Conservation (phyloP, 176 grass and related monocot genomes). For the Oryza coarctata region DNA sequence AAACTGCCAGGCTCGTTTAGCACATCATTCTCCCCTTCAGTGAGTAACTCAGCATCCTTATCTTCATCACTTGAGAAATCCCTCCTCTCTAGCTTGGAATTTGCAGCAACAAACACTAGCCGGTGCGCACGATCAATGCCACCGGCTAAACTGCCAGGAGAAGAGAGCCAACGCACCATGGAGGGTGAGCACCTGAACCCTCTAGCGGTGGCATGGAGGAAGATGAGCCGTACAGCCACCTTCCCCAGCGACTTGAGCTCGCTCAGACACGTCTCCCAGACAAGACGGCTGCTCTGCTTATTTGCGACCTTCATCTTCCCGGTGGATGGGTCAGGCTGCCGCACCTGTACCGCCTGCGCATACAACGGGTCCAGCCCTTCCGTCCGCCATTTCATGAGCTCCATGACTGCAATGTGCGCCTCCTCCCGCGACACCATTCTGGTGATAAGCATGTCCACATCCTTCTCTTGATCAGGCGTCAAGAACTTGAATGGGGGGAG, state of each 20-base stretch:
- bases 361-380: conserved; percentile 78
- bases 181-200: conserved; percentile 49
- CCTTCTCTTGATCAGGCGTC: conserved; percentile 80
- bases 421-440: conserved; percentile 77
- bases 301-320: conserved; percentile 81
- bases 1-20: conserved; percentile 37
- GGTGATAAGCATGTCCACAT: conserved; percentile 80
- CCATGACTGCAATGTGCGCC: conserved; percentile 82
- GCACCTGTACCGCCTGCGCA: conserved; percentile 80
- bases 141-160: conserved; percentile 33
- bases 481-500: conserved; percentile 81
- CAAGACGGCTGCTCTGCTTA: conserved; percentile 84
- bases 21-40: conserved; percentile 50
- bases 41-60: conserved; percentile 55
- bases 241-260: conserved; percentile 68
- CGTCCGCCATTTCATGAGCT: conserved; percentile 89
- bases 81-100: conserved; percentile 73
- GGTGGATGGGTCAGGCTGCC: conserved; percentile 63
- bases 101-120: conserved; percentile 66
- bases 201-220: conserved; percentile 66
- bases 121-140: conserved; percentile 43
- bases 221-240: conserved; percentile 83
- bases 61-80: conserved; percentile 60
- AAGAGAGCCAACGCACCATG: conserved; percentile 54
- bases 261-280: conserved; percentile 80